These are phyloP conservation scores for Hirschioporus abietinus DNA, from an alignment of 768 basidiomycete species.

Conservation along the genomic window DNA sequence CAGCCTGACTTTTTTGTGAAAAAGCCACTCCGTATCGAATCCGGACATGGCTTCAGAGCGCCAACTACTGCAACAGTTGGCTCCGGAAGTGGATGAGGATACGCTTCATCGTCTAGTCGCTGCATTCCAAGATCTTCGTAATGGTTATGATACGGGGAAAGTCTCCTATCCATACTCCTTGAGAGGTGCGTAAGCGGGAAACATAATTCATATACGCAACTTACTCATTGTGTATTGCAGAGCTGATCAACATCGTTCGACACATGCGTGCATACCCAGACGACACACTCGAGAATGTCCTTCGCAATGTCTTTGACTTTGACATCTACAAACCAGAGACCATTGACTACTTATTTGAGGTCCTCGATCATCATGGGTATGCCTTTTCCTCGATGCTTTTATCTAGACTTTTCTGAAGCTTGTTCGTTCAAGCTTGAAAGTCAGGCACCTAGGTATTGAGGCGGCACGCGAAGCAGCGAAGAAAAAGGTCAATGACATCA, in stretches of 20 bases:
- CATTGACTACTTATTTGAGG: slow-evolving; percentile 53
- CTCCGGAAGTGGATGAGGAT: slow-evolving; percentile 52
- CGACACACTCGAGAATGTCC: slow-evolving; percentile 50
- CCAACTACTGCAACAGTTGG: slow-evolving; percentile 52
- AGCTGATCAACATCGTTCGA: slow-evolving; percentile 59
- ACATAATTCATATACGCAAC: not conserved
- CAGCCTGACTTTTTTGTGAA: not conserved
- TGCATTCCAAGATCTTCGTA: slow-evolving; percentile 58
- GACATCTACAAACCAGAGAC: slow-evolving; percentile 64
- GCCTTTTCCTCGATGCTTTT: slow-evolving; percentile 9
- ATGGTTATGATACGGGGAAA: slow-evolving; percentile 50
- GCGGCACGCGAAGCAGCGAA: slow-evolving; percentile 50
- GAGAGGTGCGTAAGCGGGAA: slow-evolving; percentile 38
- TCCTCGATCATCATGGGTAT: slow-evolving; percentile 57
- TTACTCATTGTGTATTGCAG: slow-evolving; percentile 24
- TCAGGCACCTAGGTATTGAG: slow-evolving; percentile 49
- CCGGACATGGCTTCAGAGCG: slow-evolving; percentile 64
- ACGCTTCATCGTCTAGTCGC: slow-evolving; percentile 51
- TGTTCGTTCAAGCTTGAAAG: slow-evolving; percentile 36
- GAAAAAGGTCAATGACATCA: slow-evolving; percentile 46
- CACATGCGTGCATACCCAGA: slow-evolving; percentile 58
- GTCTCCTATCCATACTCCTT: slow-evolving; percentile 66
- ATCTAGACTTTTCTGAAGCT: not conserved
- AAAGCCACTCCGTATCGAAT: slow-evolving; percentile 56
- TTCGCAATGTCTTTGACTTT: slow-evolving; percentile 67